Base-by-base conservation (phyloP, 192 early-diverging fungal genomes). In the Jimgerdemannia lactiflua region DNA sequence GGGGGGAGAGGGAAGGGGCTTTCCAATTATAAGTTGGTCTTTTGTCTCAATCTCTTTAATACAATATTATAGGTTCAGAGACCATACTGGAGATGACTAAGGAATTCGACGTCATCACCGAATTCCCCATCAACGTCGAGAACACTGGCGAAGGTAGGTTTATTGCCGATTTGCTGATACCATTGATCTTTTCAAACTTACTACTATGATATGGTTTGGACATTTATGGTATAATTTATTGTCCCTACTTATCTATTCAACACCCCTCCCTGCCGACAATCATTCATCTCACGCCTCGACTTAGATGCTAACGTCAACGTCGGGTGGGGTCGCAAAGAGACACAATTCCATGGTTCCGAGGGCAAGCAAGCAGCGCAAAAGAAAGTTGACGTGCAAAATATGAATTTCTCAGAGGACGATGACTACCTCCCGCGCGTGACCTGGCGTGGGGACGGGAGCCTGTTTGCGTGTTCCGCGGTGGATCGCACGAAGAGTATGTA, bases 311-410 rank as follows among this genome's bases (percentile, higher is more conserved):
- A 85, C 11, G 92, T 96, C 10, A 89, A 86, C 29, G 87, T 99
- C n/a, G 98, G 98, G 59, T 99, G 98, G 98, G 98, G 98, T 75
- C 91, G 88, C 64, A 95, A 94, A 70, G 97, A 97, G 79, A 99
- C 98, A 10, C 98, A 99, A 77, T 99, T 98, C 79, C 96, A 98
- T 77, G 98, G 98, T 66, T 89, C 91, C 19, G 92, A 85, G 67
- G 95, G 94, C 70, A 95, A 97, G 79, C 72, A 83, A 39, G 93
- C 92, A 14, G 91, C 93, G 3, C 81, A 86, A 72, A 78, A 80
- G 76, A 88, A 85, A 71, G 73, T 76, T 4, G 82, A 81, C 70
- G 72, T 73, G 14, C 77, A 71, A 18, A 77, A 75, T 69, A 82
- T 83, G 54, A 82, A 77, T 18, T 71, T 84, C 19, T 90, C 91